A percentile compares a stretch with the other conserved stretches of the same genome.
phyloP scores from a whole-genome alignment of 768 basidiomycete genomes.

The Trametes villosa region DNA sequence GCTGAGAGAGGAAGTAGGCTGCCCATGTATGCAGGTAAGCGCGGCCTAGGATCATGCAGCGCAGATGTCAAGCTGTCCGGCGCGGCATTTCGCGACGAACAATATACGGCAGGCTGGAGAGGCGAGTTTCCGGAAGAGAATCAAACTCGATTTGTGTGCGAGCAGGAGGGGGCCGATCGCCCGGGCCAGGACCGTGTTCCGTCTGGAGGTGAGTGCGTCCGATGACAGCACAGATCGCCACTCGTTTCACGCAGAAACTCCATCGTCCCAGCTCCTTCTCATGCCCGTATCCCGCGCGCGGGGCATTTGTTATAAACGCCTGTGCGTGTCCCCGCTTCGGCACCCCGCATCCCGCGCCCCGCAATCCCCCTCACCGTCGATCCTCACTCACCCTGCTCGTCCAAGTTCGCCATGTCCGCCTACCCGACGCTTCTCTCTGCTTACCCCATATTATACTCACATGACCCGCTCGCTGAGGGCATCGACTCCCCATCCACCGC shows the following conservation, averaged over 20 bases:
- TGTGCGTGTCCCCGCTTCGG: background rate
- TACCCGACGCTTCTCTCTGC: background rate
- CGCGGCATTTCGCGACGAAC: conserved; percentile 1
- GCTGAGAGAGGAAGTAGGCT: background rate
- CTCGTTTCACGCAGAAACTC: conserved; percentile 8
- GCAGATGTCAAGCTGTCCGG: conserved; percentile 5
- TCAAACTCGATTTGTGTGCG: background rate
- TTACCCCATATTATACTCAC: background rate
- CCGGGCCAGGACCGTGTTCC: background rate
- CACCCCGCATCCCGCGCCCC: background rate
- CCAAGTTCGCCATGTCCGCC: background rate
- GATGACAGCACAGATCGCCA: conserved; percentile 15
- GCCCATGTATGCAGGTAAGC: background rate
- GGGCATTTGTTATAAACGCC: conserved; percentile 3
- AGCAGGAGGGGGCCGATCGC: conserved; percentile 7
- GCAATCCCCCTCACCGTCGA: background rate
- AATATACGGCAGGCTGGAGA: background rate
- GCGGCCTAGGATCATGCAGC: conserved; percentile 6
- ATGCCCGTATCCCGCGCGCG: background rate
- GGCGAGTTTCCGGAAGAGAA: conserved; percentile 10
- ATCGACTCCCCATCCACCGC: background rate
- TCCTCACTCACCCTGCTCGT: background rate
- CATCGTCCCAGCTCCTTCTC: background rate
- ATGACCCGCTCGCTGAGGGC: background rate
- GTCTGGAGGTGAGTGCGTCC: background rate